Percentiles rank a stretch among this genome's conserved stretches.
Evolutionary conservation across 225 moss, liverwort and hornwort genomes (phyloP).

Genomic region (Physcomitrium patens): DNA sequence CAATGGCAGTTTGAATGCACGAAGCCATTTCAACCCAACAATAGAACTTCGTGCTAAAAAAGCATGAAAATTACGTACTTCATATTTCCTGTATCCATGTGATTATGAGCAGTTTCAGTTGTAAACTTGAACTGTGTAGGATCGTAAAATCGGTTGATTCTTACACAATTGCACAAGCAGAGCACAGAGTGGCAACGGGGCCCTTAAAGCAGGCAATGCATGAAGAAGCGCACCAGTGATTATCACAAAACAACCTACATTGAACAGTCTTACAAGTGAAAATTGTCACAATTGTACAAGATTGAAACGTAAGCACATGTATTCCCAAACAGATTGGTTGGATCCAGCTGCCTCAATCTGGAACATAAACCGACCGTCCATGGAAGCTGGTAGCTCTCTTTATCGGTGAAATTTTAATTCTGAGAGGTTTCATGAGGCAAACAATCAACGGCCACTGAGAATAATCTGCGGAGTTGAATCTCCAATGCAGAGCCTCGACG

Average conservation of each 20-base stretch:
- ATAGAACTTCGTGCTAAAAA: too few relatives aligned
- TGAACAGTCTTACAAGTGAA: not conserved
- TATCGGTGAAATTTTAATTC: not conserved
- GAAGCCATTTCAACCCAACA: too few relatives aligned
- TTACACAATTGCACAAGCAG: too few relatives aligned
- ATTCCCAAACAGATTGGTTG: not conserved
- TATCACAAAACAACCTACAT: conserved; percentile 7
- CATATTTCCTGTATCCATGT: too few relatives aligned
- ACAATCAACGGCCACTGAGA: conserved; percentile 11
- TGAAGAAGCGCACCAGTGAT: not conserved
- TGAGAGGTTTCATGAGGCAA: conserved; percentile 1
- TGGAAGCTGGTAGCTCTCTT: too few relatives aligned
- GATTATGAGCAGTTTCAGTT: too few relatives aligned
- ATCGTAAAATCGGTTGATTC: too few relatives aligned
- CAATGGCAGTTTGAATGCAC: too few relatives aligned
- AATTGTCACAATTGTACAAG: conserved; percentile 38
- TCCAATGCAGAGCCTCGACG: not conserved
- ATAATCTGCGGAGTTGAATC: not conserved
- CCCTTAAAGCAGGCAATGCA: not conserved
- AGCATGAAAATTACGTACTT: too few relatives aligned
- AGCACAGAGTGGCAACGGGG: too few relatives aligned
- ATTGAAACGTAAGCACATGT: conserved; percentile 3
- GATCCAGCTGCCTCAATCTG: conserved; percentile 19
- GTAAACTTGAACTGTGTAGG: too few relatives aligned
- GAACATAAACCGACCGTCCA: not conserved